These are phyloP conservation scores for Phytopythium cucurbitacearum DNA, from an alignment of 352 stramenopile species.

Conservation along the genomic window DNA sequence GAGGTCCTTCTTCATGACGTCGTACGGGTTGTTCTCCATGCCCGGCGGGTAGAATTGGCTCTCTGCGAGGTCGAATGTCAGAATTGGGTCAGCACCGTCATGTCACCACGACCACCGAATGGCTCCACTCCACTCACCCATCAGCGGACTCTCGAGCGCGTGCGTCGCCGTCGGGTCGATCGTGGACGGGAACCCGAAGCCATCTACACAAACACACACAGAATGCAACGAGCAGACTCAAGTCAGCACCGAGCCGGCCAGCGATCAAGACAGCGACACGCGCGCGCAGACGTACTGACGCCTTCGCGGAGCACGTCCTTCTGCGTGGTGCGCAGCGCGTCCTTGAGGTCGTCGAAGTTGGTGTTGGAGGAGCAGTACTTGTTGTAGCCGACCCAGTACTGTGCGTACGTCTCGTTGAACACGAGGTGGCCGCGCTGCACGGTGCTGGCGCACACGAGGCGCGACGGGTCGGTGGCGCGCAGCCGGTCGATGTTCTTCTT, in stretches of 20 bases:
- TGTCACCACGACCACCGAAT: neutral
- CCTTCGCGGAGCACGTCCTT: slow-evolving; percentile 72
- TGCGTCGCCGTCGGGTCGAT: slow-evolving; percentile 63
- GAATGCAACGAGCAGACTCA: slow-evolving; percentile 4
- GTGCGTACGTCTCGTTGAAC: slow-evolving; percentile 86
- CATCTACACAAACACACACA: slow-evolving; percentile 20
- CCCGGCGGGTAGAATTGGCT: slow-evolving; percentile 56
- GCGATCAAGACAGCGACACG: neutral
- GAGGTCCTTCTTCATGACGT: slow-evolving; percentile 50
- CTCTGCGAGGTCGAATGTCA: slow-evolving; percentile 10
- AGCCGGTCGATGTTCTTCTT: slow-evolving; percentile 84
- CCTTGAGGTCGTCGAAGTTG: slow-evolving; percentile 67
- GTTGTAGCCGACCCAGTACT: slow-evolving; percentile 89
- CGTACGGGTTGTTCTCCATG: slow-evolving; percentile 37
- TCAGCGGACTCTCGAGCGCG: slow-evolving; percentile 49
- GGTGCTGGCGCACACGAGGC: slow-evolving; percentile 76
- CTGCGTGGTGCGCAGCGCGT: slow-evolving; percentile 56
- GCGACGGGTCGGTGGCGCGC: slow-evolving; percentile 68
- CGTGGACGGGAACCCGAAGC: slow-evolving; percentile 55
- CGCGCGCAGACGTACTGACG: slow-evolving; percentile 49
- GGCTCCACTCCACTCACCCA: slow-evolving; percentile 27
- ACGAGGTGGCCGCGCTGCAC: slow-evolving; percentile 81
- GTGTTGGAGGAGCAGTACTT: slow-evolving; percentile 79
- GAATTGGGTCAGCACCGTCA: neutral
- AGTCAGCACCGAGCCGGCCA: slow-evolving; percentile 6